phyloP scores from a whole-genome alignment of 1,284 basidiomycete species.

The Dichomitus squalens region DNA sequence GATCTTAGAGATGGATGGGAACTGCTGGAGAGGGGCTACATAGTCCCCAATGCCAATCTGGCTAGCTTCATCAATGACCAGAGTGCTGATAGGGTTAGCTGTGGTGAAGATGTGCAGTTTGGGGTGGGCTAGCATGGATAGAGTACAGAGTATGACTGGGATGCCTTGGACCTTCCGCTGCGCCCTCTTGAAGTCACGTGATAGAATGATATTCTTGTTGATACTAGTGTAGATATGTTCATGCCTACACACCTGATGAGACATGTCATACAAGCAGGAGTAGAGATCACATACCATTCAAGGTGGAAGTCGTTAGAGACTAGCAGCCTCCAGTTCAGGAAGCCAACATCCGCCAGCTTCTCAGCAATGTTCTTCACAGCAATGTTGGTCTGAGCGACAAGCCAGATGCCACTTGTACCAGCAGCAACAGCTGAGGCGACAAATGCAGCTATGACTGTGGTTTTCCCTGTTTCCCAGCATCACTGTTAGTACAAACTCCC shows the following conservation, averaged over 20 bases:
- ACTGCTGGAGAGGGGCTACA: slow-evolving; percentile 50
- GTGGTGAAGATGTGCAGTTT: slow-evolving; percentile 32
- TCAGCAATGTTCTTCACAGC: slow-evolving; percentile 75
- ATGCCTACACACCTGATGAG: slow-evolving; percentile 51
- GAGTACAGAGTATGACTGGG: slow-evolving; percentile 68
- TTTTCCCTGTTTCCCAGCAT: slow-evolving; percentile 50
- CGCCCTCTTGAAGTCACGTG: slow-evolving; percentile 43
- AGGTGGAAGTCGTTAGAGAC: slow-evolving; percentile 60
- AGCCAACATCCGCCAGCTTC: slow-evolving; percentile 49
- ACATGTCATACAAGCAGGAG: slow-evolving; percentile 31
- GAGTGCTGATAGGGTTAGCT: slow-evolving; percentile 34
- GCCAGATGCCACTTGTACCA: slow-evolving; percentile 57
- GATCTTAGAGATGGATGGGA: slow-evolving; percentile 53
- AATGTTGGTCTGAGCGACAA: slow-evolving; percentile 70
- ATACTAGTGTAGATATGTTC: slow-evolving; percentile 64
- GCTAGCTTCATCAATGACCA: slow-evolving; percentile 49
- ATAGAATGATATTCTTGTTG: slow-evolving; percentile 49
- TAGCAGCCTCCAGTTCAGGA: slow-evolving; percentile 53
- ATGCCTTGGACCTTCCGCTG: slow-evolving; percentile 36
- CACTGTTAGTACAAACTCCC: neutral
- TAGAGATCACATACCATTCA: slow-evolving; percentile 51
- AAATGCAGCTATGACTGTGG: slow-evolving; percentile 64
- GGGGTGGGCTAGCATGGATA: slow-evolving; percentile 66
- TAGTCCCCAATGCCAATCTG: slow-evolving; percentile 55
- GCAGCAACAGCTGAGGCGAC: slow-evolving; percentile 45